Evolutionary conservation across 441 rosid genomes (phyloP).

Genomic region (Euphorbia celastroides): DNA sequence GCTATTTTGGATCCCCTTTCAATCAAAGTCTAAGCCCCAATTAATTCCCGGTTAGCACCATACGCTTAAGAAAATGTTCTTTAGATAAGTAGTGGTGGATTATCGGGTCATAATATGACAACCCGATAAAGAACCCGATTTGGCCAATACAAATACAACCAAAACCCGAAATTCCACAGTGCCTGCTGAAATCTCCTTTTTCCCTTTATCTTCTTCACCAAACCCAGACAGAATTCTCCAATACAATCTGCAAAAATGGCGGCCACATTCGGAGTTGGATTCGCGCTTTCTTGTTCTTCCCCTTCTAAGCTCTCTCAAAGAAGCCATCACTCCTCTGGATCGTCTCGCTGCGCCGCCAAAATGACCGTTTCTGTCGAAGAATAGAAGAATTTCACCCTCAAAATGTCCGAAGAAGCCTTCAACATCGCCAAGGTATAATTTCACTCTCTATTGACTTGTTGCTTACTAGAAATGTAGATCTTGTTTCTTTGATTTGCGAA

Average conservation of each 20-base stretch:
- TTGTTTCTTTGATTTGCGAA: background rate
- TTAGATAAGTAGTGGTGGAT: background rate
- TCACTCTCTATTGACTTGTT: background rate
- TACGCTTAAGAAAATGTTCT: too few relatives aligned
- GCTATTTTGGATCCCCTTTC: too few relatives aligned
- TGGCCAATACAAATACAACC: background rate
- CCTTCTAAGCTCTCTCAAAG: constrained; percentile 26
- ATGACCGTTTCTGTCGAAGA: constrained; percentile 78
- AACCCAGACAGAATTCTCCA: background rate
- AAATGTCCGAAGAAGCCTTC: constrained; percentile 88
- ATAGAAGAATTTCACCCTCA: constrained; percentile 63
- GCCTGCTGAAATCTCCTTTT: constrained; percentile 13
- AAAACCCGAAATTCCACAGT: background rate
- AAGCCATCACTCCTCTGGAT: constrained; percentile 24
- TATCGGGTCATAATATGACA: background rate
- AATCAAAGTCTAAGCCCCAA: too few relatives aligned
- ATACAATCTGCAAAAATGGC: constrained; percentile 12
- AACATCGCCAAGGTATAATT: constrained; percentile 59
- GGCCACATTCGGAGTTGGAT: constrained; percentile 45
- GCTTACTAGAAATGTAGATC: background rate
- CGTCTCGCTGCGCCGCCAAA: constrained; percentile 42
- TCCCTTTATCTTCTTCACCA: constrained; percentile 8
- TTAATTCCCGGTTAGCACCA: too few relatives aligned
- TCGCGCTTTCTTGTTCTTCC: constrained; percentile 50
- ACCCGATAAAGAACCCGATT: background rate